These are phyloP conservation scores for Yamagishiella unicocca DNA, from an alignment of 139 green algal species.

Conservation along the genomic window DNA sequence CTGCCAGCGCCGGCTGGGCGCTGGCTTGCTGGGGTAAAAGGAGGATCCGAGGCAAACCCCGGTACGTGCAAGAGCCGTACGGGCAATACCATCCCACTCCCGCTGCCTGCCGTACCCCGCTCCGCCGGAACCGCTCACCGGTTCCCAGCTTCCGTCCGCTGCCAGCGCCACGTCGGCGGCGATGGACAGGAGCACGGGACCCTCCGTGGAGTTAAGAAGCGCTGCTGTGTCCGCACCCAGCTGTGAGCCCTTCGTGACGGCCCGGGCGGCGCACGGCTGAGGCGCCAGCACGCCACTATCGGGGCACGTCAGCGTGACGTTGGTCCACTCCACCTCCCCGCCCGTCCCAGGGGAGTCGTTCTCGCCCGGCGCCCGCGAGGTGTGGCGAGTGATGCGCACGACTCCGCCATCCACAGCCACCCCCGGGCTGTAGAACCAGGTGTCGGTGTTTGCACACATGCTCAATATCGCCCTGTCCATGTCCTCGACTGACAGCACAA, in stretches of 20 bases:
- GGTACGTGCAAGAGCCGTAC: neutral
- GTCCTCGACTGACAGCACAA: neutral
- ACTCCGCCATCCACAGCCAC: neutral
- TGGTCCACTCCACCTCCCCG: neutral
- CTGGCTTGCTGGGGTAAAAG: neutral
- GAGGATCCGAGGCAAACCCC: neutral
- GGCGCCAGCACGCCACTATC: neutral
- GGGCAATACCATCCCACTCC: neutral
- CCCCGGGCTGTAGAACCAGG: neutral
- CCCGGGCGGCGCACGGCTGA: neutral
- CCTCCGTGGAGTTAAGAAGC: neutral
- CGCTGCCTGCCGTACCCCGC: neutral
- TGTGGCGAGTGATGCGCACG: neutral
- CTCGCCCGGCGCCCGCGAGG: neutral
- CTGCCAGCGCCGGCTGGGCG: too few species aligned
- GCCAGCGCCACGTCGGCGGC: neutral
- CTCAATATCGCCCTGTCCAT: neutral
- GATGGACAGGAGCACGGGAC: neutral
- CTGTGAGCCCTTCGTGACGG: neutral
- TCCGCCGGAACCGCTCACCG: neutral
- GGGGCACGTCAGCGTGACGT: neutral
- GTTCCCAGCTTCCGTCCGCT: neutral
- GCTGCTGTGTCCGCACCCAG: neutral
- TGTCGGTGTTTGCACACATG: neutral
- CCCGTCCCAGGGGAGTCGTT: neutral